These are phyloP conservation scores for Cylindrotheca closterium DNA, from an alignment of 108 stramenopile species.

Conservation along the genomic window DNA sequence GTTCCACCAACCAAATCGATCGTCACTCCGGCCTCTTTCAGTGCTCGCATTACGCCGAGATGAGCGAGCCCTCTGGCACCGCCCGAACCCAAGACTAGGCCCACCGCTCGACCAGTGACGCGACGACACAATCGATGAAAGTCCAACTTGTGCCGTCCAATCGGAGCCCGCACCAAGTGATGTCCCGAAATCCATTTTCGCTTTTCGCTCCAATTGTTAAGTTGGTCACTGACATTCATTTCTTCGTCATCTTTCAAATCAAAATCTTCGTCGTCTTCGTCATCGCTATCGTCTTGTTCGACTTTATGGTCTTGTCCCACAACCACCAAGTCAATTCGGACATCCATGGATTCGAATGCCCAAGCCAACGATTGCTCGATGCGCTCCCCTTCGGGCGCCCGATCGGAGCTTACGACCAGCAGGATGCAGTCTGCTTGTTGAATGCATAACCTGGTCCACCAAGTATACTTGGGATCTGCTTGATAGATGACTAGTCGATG, in stretches of 20 bases:
- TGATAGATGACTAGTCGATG: conserved; percentile 52
- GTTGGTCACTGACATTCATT: conserved; percentile 34
- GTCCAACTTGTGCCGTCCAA: conserved; percentile 35
- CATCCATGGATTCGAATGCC: conserved; percentile 37
- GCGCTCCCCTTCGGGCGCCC: conserved; percentile 25
- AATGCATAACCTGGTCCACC: conserved; percentile 52
- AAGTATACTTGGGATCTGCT: conserved; percentile 44
- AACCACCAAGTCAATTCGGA: conserved; percentile 50
- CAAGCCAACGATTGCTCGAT: conserved; percentile 40
- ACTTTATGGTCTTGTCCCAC: conserved; percentile 16
- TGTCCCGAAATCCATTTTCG: conserved; percentile 47
- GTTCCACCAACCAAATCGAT: conserved; percentile 59
- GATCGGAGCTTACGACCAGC: conserved; percentile 38
- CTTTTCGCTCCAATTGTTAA: conserved; percentile 55
- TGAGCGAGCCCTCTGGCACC: conserved; percentile 60
- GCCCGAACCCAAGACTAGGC: conserved; percentile 52
- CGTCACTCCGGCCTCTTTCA: conserved; percentile 48
- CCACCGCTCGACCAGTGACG: conserved; percentile 47
- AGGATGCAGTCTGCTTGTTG: conserved; percentile 52
- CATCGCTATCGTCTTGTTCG: neutral
- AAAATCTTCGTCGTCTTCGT: neutral
- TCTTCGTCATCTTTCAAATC: conserved; percentile 12
- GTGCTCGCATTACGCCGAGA: conserved; percentile 48
- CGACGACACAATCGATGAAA: conserved; percentile 49
- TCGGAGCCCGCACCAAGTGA: conserved; percentile 40